Conservation (phyloP, 2,329 filamentous ascomycete species). For the Penicillium crustosum region DNA sequence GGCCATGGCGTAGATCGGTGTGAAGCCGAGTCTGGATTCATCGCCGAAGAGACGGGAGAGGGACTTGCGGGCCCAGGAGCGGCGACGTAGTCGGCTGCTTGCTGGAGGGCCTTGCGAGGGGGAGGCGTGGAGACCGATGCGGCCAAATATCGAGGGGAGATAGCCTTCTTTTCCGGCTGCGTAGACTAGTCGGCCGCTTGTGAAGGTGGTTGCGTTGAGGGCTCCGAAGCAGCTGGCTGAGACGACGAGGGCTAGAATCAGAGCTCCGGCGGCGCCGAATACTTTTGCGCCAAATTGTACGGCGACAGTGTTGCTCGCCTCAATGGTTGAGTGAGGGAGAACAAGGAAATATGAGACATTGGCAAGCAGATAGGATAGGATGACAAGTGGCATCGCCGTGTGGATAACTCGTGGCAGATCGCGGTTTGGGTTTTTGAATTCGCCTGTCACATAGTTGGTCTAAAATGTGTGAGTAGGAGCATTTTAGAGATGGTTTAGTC, state of each 20-base stretch:
- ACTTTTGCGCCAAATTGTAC: slow-evolving; percentile 90
- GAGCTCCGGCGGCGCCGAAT: slow-evolving; percentile 77
- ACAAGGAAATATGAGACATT: slow-evolving; percentile 96
- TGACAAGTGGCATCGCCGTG: slow-evolving; percentile 92
- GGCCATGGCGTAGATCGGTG: slow-evolving; percentile 85
- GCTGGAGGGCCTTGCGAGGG: slow-evolving; percentile 23
- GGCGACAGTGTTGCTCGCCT: slow-evolving; percentile 89
- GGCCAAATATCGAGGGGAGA: slow-evolving; percentile 78
- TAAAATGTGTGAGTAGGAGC: slow-evolving; percentile 13
- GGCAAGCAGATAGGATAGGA: slow-evolving; percentile 82
- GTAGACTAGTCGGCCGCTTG: slow-evolving; percentile 86
- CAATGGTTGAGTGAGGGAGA: slow-evolving; percentile 74
- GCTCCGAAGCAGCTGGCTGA: slow-evolving; percentile 91
- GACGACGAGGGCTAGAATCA: slow-evolving; percentile 85
- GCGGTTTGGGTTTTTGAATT: slow-evolving; percentile 86
- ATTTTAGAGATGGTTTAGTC: neutral
- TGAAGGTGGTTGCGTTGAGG: slow-evolving; percentile 92
- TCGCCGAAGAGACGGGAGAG: slow-evolving; percentile 69
- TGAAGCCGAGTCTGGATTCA: slow-evolving; percentile 79
- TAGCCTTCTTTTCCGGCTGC: slow-evolving; percentile 94
- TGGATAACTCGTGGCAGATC: slow-evolving; percentile 95
- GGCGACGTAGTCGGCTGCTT: slow-evolving; percentile 41
- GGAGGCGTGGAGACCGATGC: slow-evolving; percentile 65
- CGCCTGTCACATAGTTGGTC: slow-evolving; percentile 97
- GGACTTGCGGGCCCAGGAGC: slow-evolving; percentile 58